Percentiles rank a stretch among this genome's conserved stretches.
phyloP scores from a whole-genome alignment of 2,329 filamentous ascomycete species.

The Colletotrichum tabaci region DNA sequence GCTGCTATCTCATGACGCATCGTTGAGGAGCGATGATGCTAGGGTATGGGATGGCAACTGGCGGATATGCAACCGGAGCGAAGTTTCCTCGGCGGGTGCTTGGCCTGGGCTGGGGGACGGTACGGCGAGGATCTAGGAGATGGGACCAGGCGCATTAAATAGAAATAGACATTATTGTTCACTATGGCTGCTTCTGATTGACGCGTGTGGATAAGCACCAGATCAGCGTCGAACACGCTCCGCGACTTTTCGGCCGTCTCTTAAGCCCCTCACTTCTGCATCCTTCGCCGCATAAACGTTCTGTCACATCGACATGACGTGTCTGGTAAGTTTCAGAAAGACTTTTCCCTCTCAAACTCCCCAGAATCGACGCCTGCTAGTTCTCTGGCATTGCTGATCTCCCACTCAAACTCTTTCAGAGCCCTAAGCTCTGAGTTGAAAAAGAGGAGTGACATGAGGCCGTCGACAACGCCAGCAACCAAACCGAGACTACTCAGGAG shows the following conservation, averaged over 20 bases:
- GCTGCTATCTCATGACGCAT: background rate
- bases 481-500: slow-evolving; percentile 85
- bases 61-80: background rate
- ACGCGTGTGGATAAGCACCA: background rate
- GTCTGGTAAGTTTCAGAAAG: background rate
- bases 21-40: background rate
- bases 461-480: slow-evolving; percentile 83
- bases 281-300: background rate
- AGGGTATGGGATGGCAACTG: background rate
- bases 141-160: slow-evolving; percentile 2
- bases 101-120: background rate
- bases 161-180: slow-evolving; percentile 38
- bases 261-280: background rate
- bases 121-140: background rate
- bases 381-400: slow-evolving; percentile 79
- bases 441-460: slow-evolving; percentile 89
- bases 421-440: slow-evolving; percentile 86
- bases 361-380: background rate
- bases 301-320: background rate
- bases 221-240: background rate
- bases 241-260: background rate
- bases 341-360: background rate
- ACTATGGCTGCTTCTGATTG: background rate
- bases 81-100: background rate
- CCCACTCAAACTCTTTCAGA: slow-evolving; percentile 94